Conservation (phyloP, 2,329 filamentous ascomycete species). For the Claviceps sorghi region DNA sequence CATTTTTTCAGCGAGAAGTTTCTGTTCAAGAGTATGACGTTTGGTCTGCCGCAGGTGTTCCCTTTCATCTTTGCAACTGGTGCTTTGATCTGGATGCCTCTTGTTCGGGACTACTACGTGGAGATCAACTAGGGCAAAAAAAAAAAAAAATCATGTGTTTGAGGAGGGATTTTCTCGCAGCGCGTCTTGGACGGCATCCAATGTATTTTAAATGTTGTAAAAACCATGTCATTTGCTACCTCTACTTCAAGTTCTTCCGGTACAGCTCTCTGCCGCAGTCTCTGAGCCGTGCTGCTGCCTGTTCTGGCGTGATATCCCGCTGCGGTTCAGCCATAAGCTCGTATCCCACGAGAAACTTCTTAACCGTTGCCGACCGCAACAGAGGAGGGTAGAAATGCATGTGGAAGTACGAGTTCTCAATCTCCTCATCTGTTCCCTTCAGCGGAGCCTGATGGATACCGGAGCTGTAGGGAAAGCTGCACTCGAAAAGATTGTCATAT, state of each 20-base stretch:
- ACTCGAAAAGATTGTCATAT: slow-evolving; percentile 96
- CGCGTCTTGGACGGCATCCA: background rate
- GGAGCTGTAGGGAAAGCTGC: slow-evolving; percentile 91
- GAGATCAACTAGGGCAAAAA: slow-evolving; percentile 21
- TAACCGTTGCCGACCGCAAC: slow-evolving; percentile 79
- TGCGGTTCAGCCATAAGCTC: slow-evolving; percentile 97
- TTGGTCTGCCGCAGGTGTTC: slow-evolving; percentile 41
- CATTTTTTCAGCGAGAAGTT: slow-evolving; percentile 75
- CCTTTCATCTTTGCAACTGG: slow-evolving; percentile 37
- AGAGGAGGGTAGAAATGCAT: slow-evolving; percentile 97
- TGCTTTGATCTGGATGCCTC: slow-evolving; percentile 45
- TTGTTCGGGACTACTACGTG: slow-evolving; percentile 59
- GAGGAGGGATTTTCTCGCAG: background rate
- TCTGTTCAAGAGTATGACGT: slow-evolving; percentile 60
- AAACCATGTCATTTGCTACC: background rate
- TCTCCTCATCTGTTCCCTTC: slow-evolving; percentile 64
- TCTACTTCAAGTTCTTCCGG: slow-evolving; percentile 37
- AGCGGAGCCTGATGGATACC: slow-evolving; percentile 92
- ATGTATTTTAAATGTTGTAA: background rate
- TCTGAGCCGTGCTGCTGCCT: slow-evolving; percentile 67
- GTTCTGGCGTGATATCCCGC: slow-evolving; percentile 92
- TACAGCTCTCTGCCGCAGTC: slow-evolving; percentile 72
- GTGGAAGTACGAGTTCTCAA: slow-evolving; percentile 80
- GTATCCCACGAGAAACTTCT: slow-evolving; percentile 93
- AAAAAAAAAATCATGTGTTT: background rate